Evolutionary conservation across 306 rosid genomes (phyloP), one percentile per base, ranked within the genome.

Genomic region (Cucurbita moschata): DNA sequence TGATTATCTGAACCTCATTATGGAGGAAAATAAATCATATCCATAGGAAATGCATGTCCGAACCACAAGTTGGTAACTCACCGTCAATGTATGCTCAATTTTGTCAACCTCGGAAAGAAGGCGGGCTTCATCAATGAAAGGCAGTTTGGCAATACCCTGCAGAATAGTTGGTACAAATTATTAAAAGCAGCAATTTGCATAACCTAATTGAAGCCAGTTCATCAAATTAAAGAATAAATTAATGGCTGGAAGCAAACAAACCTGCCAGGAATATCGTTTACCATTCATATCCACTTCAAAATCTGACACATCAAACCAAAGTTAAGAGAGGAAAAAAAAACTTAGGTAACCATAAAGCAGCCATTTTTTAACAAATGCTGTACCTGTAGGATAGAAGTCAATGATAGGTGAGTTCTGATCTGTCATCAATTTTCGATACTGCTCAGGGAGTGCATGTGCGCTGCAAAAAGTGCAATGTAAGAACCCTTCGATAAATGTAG

Each of bases 261-360:
- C 99, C 99, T 89, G 96, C 99, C 99, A 95, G 18, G 97, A 83
- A 81, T 6, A 95, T 67, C 99, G 96, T 86, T 91, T 95, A 13
- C 99, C 99, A 80, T 91, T 95, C 99, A 95, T 95, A 85, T 95
- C 99, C 81, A 95, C 99, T 66, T 95, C 97, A 82, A 95, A 95
- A 73, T 95, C 99, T 91, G 97, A 35, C 19, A 82, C n/a, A 43
- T 13, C 57, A 71, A 37, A 78, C 38, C 44, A 73, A 79, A 40
- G 74, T 82, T 38, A 65, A 11, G 46, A 64, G 10, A 49, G 55
- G 5, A 6, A 10, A 54, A 18, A 18, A 37, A 42, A 15, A 58
- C 23, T 43, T 57, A 30, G 42, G 44, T 19, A 56, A 26, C 7
- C 39, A 68, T 30, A 52, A 70, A 12, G 58, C 9, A 40, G 12